Evolutionary conservation across 257 asterid species (phyloP), one percentile per base, ranked within the genome.

Genomic region (Salvia miltiorrhiza): DNA sequence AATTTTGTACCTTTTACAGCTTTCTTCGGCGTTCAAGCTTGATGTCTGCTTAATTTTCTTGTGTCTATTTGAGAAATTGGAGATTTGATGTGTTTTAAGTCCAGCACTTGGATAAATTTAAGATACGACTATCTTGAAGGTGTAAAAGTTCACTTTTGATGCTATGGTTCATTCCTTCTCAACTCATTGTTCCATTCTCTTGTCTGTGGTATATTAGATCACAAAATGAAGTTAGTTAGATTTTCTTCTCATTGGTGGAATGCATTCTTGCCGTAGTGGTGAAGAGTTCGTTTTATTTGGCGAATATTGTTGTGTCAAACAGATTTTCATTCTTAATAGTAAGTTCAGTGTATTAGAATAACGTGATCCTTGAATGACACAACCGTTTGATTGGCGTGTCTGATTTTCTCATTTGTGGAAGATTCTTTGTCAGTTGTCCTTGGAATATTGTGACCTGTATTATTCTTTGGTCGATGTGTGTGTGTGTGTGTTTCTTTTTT

Each of bases 391-490:
- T 69, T 69, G 43, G 17, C 64, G 41, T 52, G 59, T 16, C 48
- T 63, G 57, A 20, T 62, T 55, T 74, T 67, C 60, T 68, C 76
- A 9, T 61, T 30, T 20, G 54, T 30, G 52, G 58, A 69, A 67
- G 76, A 72, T 77, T 58, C 61, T 54, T 26, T 72, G 70, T 65
- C 53, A 50, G 54, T 67, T 74, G 78, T 74, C 33, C 39, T 20
- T 32, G 66, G 75, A 64, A 65, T 78, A 73, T 59, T 69, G 64
- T 69, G 77, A 76, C 78, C 63, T 75, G 67, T 73, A 55, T 52
- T 73, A 63, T 81, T 76, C 76, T 59, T 69, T 52, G 59, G 63
- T 39, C 50, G 73, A 56, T 50, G 23, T 39, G 58, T 37, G 26
- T n/a, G n/a, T n/a, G n/a, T n/a, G n/a, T n/a, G n/a, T n/a, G n/a